These are phyloP conservation scores for Tulasnella sp. DNA, from an alignment of 768 basidiomycete species.

Conservation along the genomic window DNA sequence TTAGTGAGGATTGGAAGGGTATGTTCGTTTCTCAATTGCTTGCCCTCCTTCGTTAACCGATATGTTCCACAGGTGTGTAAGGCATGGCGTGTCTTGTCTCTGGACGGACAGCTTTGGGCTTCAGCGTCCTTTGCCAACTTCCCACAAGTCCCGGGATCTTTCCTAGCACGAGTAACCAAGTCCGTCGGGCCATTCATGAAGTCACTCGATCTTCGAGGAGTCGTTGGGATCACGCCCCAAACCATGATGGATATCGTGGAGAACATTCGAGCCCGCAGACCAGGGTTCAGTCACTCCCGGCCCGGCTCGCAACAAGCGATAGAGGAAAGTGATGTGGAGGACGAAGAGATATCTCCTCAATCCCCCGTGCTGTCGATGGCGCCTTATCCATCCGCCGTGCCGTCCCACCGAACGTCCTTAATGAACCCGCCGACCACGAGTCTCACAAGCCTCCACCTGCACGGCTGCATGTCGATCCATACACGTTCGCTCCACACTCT, in stretches of 20 bases:
- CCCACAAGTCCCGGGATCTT: conserved; percentile 53
- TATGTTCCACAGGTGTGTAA: conserved; percentile 64
- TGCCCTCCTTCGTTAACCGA: background rate
- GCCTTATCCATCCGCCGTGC: conserved; percentile 33
- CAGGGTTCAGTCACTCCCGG: background rate
- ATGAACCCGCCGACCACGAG: conserved; percentile 51
- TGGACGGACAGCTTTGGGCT: conserved; percentile 88
- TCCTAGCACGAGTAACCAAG: conserved; percentile 58
- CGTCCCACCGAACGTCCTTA: background rate
- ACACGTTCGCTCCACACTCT: conserved; percentile 71
- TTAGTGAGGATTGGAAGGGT: conserved; percentile 80
- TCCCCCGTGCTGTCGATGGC: conserved; percentile 56
- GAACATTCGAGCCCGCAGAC: conserved; percentile 18
- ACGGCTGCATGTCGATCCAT: conserved; percentile 69
- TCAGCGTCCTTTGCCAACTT: conserved; percentile 65
- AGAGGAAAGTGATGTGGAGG: background rate
- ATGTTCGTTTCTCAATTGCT: conserved; percentile 42
- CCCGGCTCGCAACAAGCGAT: background rate
- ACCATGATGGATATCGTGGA: conserved; percentile 29
- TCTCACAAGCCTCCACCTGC: conserved; percentile 69
- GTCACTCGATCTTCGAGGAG: conserved; percentile 63
- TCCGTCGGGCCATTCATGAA: conserved; percentile 67
- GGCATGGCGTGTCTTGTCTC: conserved; percentile 71
- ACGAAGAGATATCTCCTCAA: conserved; percentile 46
- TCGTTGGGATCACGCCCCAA: background rate